Percentiles rank a stretch among this genome's conserved stretches.
These are phyloP conservation scores for Melastoma malabathricum DNA, from an alignment of 345 rosid genomes.

Conservation along the genomic window DNA sequence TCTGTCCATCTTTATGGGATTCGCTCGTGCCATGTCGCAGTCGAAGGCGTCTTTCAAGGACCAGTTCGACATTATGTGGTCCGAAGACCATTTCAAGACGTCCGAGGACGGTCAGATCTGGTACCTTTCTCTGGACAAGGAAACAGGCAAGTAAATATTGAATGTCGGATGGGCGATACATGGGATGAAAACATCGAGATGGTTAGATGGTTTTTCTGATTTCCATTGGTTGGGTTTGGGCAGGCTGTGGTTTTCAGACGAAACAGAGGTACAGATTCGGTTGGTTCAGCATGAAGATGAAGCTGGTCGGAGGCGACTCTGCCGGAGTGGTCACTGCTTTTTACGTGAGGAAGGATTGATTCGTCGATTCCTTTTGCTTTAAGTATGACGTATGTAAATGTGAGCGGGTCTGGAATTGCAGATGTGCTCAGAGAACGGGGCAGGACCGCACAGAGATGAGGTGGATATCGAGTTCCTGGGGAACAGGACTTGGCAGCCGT, in stretches of 20 bases:
- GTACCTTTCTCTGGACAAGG: slow-evolving; percentile 80
- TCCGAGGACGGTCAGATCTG: slow-evolving; percentile 96
- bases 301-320: slow-evolving; percentile 87
- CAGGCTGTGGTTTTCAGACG: slow-evolving; percentile 95
- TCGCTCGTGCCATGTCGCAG: neutral
- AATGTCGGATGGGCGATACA: too few species aligned
- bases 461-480: slow-evolving; percentile 93
- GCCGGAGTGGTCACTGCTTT: slow-evolving; percentile 98
- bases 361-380: too few species aligned
- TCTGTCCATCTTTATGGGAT: neutral
- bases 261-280: slow-evolving; percentile 89
- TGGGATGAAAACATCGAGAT: too few species aligned
- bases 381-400: too few species aligned
- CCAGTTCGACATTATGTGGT: slow-evolving; percentile 91
- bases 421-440: slow-evolving; percentile 94
- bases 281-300: slow-evolving; percentile 97
- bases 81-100: slow-evolving; percentile 79
- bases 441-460: slow-evolving; percentile 93
- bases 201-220: too few species aligned
- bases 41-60: slow-evolving; percentile 56
- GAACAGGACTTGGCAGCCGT: slow-evolving; percentile 79
- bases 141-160: slow-evolving; percentile 43
- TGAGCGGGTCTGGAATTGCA: too few species aligned
- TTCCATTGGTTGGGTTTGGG: neutral
- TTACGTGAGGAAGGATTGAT: slow-evolving; percentile 27